Evolutionary conservation across 208 protist genomes (phyloP), one percentile per base, ranked within the genome.

Genomic region (Acanthamoeba healyi): DNA sequence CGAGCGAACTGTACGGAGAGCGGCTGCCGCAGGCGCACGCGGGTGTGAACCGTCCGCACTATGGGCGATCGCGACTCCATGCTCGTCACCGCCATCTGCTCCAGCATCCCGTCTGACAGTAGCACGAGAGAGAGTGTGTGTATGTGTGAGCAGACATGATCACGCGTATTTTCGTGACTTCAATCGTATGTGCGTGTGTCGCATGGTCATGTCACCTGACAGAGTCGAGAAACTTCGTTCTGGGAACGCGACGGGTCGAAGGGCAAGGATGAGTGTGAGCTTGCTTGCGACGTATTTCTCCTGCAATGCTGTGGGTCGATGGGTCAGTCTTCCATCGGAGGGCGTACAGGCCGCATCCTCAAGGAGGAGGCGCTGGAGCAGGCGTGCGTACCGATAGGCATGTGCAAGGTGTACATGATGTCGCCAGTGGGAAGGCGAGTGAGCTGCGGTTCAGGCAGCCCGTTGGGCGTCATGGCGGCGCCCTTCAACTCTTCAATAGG

Each of bases 381-480:
- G n/a, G n/a, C n/a, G n/a, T n/a, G n/a, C n/a, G 77, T 86, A 86
- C 77, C 77, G 26, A 86, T 86, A 32, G 77, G 77, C 24, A 86
- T 86, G 32, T 86, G 46, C 12, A 86, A 15, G 44, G 77, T 86
- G 46, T 86, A 86, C 15, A 86, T n/a, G 46, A 86, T 86, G 44
- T 86, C 77, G 44, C 77, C 77, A 17, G 77, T 86, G 38, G 77
- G 44, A 7, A 86, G 77, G 44, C 77, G 77, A n/a, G 77, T 86
- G 77, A 86, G 24, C 44, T 86, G 38, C 46, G 77, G 77, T 4
- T 86, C 77, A 24, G 77, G 77, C 44, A 86, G n/a, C n/a, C 77
- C 77, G 46, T 86, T 86, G 9, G 77, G 29, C 6, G 77, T 86
- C 77, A 86, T 86, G 34, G 24, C 77, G 0, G 77, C 26, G 19